Evolutionary conservation across 345 rosid genomes (phyloP).

Genomic region (Capsella bursapastoris): DNA sequence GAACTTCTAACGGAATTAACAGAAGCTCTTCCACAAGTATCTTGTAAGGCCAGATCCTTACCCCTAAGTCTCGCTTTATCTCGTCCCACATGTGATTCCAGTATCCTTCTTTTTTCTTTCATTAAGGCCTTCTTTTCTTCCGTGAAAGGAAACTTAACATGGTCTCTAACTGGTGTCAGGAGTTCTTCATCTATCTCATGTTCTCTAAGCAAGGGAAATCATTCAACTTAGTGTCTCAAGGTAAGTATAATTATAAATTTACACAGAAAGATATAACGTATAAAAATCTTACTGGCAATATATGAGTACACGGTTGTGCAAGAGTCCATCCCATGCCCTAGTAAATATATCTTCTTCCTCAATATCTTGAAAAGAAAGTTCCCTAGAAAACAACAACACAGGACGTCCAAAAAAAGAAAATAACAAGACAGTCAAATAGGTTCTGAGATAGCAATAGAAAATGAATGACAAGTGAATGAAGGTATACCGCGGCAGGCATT

Average conservation of each 20-base stretch:
- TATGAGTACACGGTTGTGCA: conserved; percentile 73
- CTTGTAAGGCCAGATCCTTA: conserved; percentile 44
- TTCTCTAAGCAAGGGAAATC: conserved; percentile 54
- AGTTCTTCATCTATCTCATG: conserved; percentile 70
- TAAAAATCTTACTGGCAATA: conserved; percentile 77
- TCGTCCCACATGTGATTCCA: conserved; percentile 45
- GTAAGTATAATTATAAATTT: conserved; percentile 7
- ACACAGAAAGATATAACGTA: conserved; percentile 22
- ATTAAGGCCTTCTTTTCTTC: conserved; percentile 44
- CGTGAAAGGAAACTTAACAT: conserved; percentile 65
- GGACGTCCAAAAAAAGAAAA: not conserved
- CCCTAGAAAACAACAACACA: conserved; percentile 52
- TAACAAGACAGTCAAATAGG: conserved; percentile 27
- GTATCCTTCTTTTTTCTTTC: conserved; percentile 42
- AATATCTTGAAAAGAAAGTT: conserved; percentile 59
- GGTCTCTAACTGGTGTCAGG: conserved; percentile 80
- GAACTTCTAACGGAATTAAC: conserved; percentile 39
- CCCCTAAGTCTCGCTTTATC: conserved; percentile 45
- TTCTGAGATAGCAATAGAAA: conserved; percentile 9
- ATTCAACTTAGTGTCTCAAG: conserved; percentile 34
- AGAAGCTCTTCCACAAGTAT: conserved; percentile 37
- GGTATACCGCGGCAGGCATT: conserved; percentile 85
- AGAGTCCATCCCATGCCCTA: conserved; percentile 87
- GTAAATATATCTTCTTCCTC: conserved; percentile 51
- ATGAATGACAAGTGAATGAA: conserved; percentile 19